Base-by-base conservation (phyloP, 2,329 filamentous ascomycete species). In the Anisogramma anomala region DNA sequence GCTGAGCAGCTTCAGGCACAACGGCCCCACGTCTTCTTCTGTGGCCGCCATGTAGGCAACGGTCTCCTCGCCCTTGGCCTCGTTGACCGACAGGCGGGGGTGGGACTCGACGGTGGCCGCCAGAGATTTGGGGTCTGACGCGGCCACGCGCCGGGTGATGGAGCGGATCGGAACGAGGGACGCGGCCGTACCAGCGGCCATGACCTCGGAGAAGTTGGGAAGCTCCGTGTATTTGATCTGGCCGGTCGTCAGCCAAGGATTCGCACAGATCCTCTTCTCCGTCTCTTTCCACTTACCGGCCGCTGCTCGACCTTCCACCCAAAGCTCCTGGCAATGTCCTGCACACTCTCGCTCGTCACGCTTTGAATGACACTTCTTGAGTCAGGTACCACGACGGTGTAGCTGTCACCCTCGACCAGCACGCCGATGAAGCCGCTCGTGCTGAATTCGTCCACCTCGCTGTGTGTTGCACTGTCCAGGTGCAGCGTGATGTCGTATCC, bases 401-500 rank as follows among this genome's bases (percentile, higher is more conserved):
- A 67, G 22, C 72, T 62, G 4, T 67, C 64, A 20, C 55, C 60
- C 3, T 69, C 67, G 41, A 71, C 71, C 50, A 73, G 69, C 5
- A 84, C 82, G 3, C 87, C 91, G 49, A 96, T 82, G 60, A 98
- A 96, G 1, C 86, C 89, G 48, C 82, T 88, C 0, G 91, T 96
- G 51, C 83, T 91, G 58, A 96, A 98, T 69, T 98, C 89, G 55
- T 98, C 89, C 48, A 98, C 76, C 59, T 93, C 86, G 45, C 77
- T 81, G 52, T 88, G 75, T 8, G 76, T 84, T 55, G 79, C 79
- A 59, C 84, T 91, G 63, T 96, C 91, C 41, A 96, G 67, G 59
- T 96, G 89, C 54, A 96, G 69, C 2, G 89, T 96, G 55, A 96
- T 96, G n/a, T 85, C 88, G 56, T 75, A 96, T 23, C 89, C 89